Evolutionary conservation across 805 yeast genomes (phyloP).

Genomic region (Schizosaccharomyces cryophilus): DNA sequence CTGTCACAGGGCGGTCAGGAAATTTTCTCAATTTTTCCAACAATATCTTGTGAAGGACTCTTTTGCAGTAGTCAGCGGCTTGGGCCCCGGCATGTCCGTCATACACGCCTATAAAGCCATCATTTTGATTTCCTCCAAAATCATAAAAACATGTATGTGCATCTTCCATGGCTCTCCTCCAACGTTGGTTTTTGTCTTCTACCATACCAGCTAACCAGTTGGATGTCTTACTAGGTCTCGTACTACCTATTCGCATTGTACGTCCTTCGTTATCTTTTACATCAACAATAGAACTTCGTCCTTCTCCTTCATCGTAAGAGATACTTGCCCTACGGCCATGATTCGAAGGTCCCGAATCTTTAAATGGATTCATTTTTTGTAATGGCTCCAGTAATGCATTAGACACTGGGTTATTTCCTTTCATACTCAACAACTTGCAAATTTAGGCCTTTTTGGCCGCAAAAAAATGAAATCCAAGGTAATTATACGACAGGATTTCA

Average conservation of each 20-base stretch:
- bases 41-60: conserved; percentile 46
- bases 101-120: conserved; percentile 87
- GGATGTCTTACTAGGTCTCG: conserved; percentile 18
- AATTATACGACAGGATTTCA: too few relatives aligned
- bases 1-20: conserved; percentile 26
- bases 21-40: conserved; percentile 13
- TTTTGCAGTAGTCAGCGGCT: conserved; percentile 87
- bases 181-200: conserved; percentile 64
- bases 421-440: too few relatives aligned
- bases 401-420: too few relatives aligned
- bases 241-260: background rate
- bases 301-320: background rate
- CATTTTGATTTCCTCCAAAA: conserved; percentile 47
- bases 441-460: too few relatives aligned
- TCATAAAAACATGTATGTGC: conserved; percentile 82
- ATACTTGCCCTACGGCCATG: background rate
- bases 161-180: conserved; percentile 82
- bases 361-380: background rate
- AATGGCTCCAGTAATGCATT: background rate
- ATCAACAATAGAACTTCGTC: background rate
- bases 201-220: conserved; percentile 70
- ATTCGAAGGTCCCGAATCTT: background rate
- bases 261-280: background rate
- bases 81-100: conserved; percentile 95
- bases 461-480: too few relatives aligned